These are phyloP conservation scores for Populus pruinosa DNA, from an alignment of 345 rosid genomes.

Conservation along the genomic window DNA sequence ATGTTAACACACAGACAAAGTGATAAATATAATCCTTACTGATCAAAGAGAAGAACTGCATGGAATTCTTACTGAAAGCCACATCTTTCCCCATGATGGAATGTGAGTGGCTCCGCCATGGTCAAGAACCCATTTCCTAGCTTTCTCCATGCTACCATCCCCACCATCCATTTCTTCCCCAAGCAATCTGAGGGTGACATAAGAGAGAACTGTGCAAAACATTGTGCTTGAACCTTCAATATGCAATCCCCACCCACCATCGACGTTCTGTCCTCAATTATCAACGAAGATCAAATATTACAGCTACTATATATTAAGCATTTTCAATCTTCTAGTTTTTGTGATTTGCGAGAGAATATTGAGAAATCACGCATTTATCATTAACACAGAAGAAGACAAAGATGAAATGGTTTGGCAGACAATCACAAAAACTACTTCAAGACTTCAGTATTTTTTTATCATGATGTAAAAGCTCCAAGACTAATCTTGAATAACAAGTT, in stretches of 20 bases:
- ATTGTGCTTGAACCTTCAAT: constrained; percentile 61
- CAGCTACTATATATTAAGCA: neutral
- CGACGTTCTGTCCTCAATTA: constrained; percentile 38
- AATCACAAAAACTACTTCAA: too few species aligned
- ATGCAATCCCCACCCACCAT: constrained; percentile 85
- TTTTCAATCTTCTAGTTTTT: neutral
- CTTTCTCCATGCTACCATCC: constrained; percentile 38
- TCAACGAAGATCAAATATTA: too few species aligned
- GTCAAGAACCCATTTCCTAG: constrained; percentile 54
- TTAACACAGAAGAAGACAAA: too few species aligned
- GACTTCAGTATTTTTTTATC: too few species aligned
- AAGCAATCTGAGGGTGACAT: constrained; percentile 50
- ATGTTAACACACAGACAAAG: too few species aligned
- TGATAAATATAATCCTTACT: neutral
- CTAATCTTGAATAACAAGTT: too few species aligned
- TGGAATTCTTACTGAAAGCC: constrained; percentile 50
- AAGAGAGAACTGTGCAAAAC: constrained; percentile 49
- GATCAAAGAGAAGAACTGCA: neutral
- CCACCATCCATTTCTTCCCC: constrained; percentile 43
- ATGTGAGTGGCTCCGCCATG: constrained; percentile 59
- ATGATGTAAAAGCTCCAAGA: too few species aligned
- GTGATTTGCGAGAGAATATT: too few species aligned
- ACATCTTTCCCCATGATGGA: constrained; percentile 82
- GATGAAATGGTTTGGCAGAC: too few species aligned
- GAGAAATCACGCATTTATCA: too few species aligned